Conservation (phyloP, 164 flowering plant genomes). For the Dillenia turbinata region DNA sequence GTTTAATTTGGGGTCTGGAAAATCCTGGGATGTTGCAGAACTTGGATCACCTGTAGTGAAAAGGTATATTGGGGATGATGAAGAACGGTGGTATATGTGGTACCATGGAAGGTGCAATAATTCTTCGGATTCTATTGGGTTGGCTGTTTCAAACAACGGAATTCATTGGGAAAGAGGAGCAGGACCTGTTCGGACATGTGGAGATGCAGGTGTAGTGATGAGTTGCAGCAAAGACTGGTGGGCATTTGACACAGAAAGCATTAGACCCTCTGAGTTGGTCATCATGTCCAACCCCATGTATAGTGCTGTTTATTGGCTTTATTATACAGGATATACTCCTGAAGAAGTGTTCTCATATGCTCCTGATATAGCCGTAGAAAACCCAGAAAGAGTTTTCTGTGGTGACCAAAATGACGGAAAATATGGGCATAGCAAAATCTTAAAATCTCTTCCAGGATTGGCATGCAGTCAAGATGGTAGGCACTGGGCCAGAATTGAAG, state of each 20-base stretch:
- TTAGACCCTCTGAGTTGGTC: slow-evolving; percentile 70
- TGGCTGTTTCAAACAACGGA: slow-evolving; percentile 85
- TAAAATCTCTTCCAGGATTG: slow-evolving; percentile 66
- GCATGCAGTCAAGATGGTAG: slow-evolving; percentile 85
- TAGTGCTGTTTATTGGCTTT: slow-evolving; percentile 84
- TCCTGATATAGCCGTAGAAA: slow-evolving; percentile 12
- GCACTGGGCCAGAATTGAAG: slow-evolving; percentile 92
- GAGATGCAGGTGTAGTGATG: slow-evolving; percentile 61
- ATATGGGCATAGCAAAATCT: slow-evolving; percentile 9
- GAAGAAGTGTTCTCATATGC: slow-evolving; percentile 30
- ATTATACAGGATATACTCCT: slow-evolving; percentile 62
- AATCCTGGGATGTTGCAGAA: slow-evolving; percentile 64
- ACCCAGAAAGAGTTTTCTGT: slow-evolving; percentile 26
- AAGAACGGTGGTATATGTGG: slow-evolving; percentile 97
- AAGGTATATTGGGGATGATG: slow-evolving; percentile 74
- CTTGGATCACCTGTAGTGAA: slow-evolving; percentile 82
- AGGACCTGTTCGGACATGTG: slow-evolving; percentile 34
- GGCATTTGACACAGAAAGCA: slow-evolving; percentile 68
- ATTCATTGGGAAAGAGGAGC: slow-evolving; percentile 74
- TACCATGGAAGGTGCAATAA: slow-evolving; percentile 48
- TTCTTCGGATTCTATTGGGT: slow-evolving; percentile 47
- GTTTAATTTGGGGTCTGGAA: slow-evolving; percentile 46
- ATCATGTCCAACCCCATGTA: slow-evolving; percentile 69
- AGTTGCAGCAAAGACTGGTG: slow-evolving; percentile 74
- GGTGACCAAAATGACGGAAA: slow-evolving; percentile 5